Evolutionary conservation across 495 filamentous ascomycete genomes (phyloP), one percentile per base, ranked within the genome.

Genomic region (Penicillium coffeae): DNA sequence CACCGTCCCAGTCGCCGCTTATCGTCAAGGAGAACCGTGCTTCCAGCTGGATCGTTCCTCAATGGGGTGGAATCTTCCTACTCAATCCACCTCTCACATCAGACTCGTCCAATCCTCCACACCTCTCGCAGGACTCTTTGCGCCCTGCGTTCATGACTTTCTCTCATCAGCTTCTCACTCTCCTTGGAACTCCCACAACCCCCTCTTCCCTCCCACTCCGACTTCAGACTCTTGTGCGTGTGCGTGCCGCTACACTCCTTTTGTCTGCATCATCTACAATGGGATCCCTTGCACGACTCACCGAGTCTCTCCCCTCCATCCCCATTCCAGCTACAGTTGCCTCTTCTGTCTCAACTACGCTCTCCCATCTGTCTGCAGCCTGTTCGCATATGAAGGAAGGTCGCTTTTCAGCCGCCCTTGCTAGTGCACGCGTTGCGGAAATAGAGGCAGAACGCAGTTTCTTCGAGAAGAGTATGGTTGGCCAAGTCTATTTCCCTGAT

Each of bases 401-500:
- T 1, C 69, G 71, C 2, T 87, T 86, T 56, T 75, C 77, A 14
- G 80, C 80, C 5, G 86, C 85, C 0, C 72, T 98, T 27, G 81
- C 82, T 42, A 84, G 88, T 61, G 90, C 90, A 1, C 76, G 86
- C 7, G 83, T 91, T 13, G 94, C 94, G 5, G 90, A 95, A 63
- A 78, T 77, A 2, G 88, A 94, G 58, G 93, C 90, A 0, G 94
- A 98, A 68, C 84, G 85, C 42, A 93, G 90, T 3, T 98, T 98
- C 67, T 98, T 98, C 58, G 94, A 98, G 72, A 95, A 94, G 67
- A 94, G 87, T 59, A 98, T 98, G 93, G 93, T 98, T 35, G 93
- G 93, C 1, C 93, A 97, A 70, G 84, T 96, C 51, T 96, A 88
- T 79, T 98, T 89, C 66, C 93, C 93, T 1, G 94, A 98, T 60